Conservation (phyloP, 306 rosid genomes). For the Rosa persica region DNA sequence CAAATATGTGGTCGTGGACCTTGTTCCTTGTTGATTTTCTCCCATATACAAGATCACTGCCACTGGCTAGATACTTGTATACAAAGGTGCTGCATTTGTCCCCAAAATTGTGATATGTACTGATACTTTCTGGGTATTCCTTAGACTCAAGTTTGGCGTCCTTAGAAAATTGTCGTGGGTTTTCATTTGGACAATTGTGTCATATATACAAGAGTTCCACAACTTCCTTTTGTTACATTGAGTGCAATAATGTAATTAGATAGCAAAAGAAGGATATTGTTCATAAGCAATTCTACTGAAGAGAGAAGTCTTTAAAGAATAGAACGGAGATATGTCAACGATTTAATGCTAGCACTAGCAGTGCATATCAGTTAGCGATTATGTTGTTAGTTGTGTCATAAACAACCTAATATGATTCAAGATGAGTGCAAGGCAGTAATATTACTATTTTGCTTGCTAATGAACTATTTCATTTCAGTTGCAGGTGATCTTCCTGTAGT, state of each 20-base stretch:
- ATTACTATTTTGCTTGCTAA: slow-evolving; percentile 18
- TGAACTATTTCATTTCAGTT: too few species aligned
- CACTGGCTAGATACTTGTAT: neutral
- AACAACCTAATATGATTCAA: neutral
- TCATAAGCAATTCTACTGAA: neutral
- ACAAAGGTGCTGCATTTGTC: neutral
- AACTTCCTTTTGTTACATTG: neutral
- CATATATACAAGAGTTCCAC: neutral
- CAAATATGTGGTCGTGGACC: too few species aligned
- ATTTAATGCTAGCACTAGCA: neutral
- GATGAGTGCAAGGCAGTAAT: slow-evolving; percentile 8
- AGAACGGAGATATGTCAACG: neutral
- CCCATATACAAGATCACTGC: neutral
- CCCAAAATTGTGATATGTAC: neutral
- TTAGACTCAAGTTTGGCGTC: neutral
- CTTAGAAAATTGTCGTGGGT: too few species aligned
- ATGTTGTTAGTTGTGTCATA: neutral
- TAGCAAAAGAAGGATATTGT: neutral
- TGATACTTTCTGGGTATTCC: neutral
- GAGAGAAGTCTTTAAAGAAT: too few species aligned
- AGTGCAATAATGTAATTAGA: neutral
- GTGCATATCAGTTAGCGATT: neutral
- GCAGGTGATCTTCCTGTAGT: too few species aligned
- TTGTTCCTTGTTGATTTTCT: neutral
- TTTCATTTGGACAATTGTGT: neutral